Conservation (phyloP, 805 yeast genomes). For the Candida caryicola region DNA sequence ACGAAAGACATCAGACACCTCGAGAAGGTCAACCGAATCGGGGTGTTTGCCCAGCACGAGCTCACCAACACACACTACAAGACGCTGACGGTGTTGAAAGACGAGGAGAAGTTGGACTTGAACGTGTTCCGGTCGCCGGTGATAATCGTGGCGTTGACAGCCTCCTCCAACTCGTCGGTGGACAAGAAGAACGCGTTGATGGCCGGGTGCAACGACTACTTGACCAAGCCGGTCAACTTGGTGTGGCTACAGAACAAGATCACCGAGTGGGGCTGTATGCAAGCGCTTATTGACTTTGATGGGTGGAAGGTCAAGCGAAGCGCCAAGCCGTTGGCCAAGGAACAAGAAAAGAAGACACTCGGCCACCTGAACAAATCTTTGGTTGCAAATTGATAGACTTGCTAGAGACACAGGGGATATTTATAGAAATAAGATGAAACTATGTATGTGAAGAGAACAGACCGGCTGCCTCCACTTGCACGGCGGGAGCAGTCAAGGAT, state of each 20-base stretch:
- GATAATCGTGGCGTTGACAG: conserved; percentile 96
- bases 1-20: conserved; percentile 85
- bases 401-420: background rate
- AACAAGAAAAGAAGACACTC: conserved; percentile 5
- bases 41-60: conserved; percentile 52
- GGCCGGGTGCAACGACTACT: conserved; percentile 96
- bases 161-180: conserved; percentile 72
- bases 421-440: background rate
- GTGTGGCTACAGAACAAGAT: conserved; percentile 93
- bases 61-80: conserved; percentile 18
- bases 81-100: conserved; percentile 25
- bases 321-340: background rate
- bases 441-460: too few relatives aligned
- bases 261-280: conserved; percentile 99
- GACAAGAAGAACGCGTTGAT: conserved; percentile 89
- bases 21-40: conserved; percentile 78
- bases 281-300: conserved; percentile 91
- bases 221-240: conserved; percentile 93
- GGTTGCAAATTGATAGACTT: too few relatives aligned
- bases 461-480: too few relatives aligned
- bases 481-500: too few relatives aligned
- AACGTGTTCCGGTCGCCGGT: conserved; percentile 84
- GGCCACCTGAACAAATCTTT: too few relatives aligned
- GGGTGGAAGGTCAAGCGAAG: conserved; percentile 62
- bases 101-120: conserved; percentile 57